phyloP scores from a whole-genome alignment of 352 stramenopile species.

The Nothophytophthora sp. region DNA sequence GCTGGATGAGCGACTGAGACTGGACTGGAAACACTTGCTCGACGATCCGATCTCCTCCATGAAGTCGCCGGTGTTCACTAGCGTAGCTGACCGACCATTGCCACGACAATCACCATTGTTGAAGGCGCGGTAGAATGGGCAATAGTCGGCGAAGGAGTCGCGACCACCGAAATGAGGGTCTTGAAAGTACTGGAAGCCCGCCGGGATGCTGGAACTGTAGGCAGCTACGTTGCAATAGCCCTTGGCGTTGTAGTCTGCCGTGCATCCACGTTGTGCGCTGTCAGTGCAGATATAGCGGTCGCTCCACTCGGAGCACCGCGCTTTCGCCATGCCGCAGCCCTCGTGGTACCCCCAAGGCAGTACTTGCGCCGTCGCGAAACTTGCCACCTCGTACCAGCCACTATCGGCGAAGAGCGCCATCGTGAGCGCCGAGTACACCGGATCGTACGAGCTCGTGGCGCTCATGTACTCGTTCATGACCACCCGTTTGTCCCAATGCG shows the following conservation, averaged over 20 bases:
- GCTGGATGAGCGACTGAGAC: slow-evolving; percentile 47
- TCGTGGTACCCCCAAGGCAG: slow-evolving; percentile 76
- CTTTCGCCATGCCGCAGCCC: slow-evolving; percentile 65
- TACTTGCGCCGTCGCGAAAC: slow-evolving; percentile 54
- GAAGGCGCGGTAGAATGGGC: slow-evolving; percentile 75
- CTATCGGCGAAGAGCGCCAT: slow-evolving; percentile 81
- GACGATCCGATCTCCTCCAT: slow-evolving; percentile 55
- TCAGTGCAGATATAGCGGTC: slow-evolving; percentile 68
- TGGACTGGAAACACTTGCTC: slow-evolving; percentile 79
- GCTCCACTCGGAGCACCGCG: slow-evolving; percentile 68
- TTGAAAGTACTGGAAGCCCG: slow-evolving; percentile 83
- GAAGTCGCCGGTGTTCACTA: slow-evolving; percentile 35
- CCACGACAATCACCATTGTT: slow-evolving; percentile 78
- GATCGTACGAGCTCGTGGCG: slow-evolving; percentile 71
- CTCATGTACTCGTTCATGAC: slow-evolving; percentile 89
- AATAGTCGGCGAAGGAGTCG: slow-evolving; percentile 79
- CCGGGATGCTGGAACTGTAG: slow-evolving; percentile 69
- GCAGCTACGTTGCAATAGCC: slow-evolving; percentile 75
- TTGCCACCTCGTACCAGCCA: slow-evolving; percentile 75
- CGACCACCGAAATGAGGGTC: slow-evolving; percentile 53
- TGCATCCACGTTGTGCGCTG: slow-evolving; percentile 46
- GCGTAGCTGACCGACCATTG: slow-evolving; percentile 44
- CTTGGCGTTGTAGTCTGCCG: slow-evolving; percentile 65
- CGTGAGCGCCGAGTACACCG: slow-evolving; percentile 73
- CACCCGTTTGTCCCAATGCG: slow-evolving; percentile 84